These are phyloP conservation scores for Scytalidium sp. DNA, from an alignment of 2,329 filamentous ascomycete species.

Conservation along the genomic window DNA sequence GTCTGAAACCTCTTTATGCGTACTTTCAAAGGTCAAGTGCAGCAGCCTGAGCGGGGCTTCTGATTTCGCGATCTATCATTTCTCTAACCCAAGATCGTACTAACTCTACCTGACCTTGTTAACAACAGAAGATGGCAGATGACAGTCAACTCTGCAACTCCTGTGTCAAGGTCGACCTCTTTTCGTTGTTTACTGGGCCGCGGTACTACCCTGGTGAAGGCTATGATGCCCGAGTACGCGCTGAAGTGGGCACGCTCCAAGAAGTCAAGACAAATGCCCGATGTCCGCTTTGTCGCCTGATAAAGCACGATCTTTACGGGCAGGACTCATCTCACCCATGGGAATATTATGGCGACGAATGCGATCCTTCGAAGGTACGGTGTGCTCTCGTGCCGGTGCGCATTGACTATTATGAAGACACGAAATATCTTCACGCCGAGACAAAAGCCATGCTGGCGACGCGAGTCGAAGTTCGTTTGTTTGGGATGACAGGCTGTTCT, in stretches of 20 bases:
- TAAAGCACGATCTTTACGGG: conserved; percentile 1
- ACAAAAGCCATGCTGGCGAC: not conserved
- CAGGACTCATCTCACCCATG: not conserved
- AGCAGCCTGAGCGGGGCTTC: no score
- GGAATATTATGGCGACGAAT: no score
- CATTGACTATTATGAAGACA: not conserved
- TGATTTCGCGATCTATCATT: no score
- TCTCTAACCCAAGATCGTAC: no score
- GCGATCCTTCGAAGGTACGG: not conserved
- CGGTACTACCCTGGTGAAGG: conserved; percentile 1
- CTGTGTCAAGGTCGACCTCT: conserved; percentile 1
- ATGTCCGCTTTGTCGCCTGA: conserved; percentile 3
- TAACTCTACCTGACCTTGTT: no score
- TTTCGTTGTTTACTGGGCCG: conserved; percentile 3
- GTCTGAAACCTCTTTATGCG: no score
- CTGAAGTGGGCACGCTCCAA: not conserved
- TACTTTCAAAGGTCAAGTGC: no score
- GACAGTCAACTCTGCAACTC: not conserved
- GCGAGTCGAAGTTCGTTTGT: not conserved
- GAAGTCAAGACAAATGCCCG: not conserved
- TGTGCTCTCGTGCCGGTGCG: not conserved
- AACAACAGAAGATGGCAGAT: no score
- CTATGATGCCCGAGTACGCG: not conserved
- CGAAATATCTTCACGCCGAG: not conserved
- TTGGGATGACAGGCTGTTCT: no score